Conservation (phyloP, 1,139 yeast species). For the Saccharomycopsis phalli region DNA sequence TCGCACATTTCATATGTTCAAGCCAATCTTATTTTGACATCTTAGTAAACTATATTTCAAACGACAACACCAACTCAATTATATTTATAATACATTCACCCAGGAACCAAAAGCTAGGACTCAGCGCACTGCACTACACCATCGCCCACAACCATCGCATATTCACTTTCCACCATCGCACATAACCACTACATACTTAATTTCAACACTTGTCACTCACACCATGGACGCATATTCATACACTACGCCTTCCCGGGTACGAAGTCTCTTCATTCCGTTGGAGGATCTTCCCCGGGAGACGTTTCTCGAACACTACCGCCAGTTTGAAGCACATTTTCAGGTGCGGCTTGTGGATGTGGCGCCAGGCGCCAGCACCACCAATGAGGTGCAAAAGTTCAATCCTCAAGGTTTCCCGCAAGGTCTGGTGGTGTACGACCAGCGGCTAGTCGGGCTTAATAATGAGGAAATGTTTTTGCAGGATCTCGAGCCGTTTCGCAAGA, state of each 20-base stretch:
- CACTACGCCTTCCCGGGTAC: constrained; percentile 55
- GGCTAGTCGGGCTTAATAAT: constrained; percentile 40
- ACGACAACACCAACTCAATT: too few relatives aligned
- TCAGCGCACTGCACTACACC: too few relatives aligned
- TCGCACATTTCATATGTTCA: too few relatives aligned
- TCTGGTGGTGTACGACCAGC: constrained; percentile 50
- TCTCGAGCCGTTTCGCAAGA: constrained; percentile 80
- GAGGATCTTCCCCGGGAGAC: constrained; percentile 41
- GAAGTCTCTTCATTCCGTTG: constrained; percentile 63
- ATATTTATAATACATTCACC: too few relatives aligned
- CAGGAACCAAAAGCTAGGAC: too few relatives aligned
- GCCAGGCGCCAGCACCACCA: constrained; percentile 34
- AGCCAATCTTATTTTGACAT: too few relatives aligned
- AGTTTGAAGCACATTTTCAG: constrained; percentile 46
- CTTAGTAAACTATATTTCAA: too few relatives aligned
- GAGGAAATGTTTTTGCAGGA: constrained; percentile 67
- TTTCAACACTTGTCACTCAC: too few relatives aligned
- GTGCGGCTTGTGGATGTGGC: constrained; percentile 68
- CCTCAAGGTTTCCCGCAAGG: constrained; percentile 86
- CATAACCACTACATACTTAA: too few relatives aligned
- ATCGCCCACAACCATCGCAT: too few relatives aligned
- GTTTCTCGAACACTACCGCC: constrained; percentile 39
- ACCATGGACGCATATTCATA: constrained; percentile 37
- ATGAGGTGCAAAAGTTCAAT: constrained; percentile 38
- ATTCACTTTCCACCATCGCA: too few relatives aligned